These are phyloP conservation scores for Rubia tinctorum DNA, from an alignment of 305 asterid species.

Conservation along the genomic window DNA sequence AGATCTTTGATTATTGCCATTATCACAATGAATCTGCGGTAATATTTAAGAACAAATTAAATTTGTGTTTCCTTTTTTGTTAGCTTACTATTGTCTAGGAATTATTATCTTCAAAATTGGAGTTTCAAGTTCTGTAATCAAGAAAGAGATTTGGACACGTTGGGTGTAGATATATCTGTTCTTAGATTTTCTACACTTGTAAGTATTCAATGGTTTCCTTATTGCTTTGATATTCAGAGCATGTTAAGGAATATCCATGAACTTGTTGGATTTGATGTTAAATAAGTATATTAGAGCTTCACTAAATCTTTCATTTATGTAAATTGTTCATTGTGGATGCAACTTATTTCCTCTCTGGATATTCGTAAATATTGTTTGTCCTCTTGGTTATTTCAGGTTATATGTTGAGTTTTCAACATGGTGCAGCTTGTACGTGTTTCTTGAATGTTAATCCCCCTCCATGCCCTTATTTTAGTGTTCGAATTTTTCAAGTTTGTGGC, in stretches of 20 bases:
- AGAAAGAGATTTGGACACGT: neutral
- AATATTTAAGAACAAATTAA: neutral
- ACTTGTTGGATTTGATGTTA: constrained; percentile 66
- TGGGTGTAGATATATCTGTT: neutral
- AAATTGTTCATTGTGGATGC: neutral
- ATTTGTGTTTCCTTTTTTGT: neutral
- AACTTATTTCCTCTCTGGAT: neutral
- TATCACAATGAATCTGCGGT: constrained; percentile 92
- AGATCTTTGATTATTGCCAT: constrained; percentile 86
- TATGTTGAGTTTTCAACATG: constrained; percentile 89
- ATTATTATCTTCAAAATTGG: neutral
- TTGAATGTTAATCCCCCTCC: constrained; percentile 6
- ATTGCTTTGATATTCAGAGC: constrained; percentile 43
- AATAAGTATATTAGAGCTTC: constrained; percentile 53
- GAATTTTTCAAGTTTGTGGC: neutral
- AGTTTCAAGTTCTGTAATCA: neutral
- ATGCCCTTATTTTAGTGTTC: neutral
- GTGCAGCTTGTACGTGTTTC: constrained; percentile 78
- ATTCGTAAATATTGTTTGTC: neutral
- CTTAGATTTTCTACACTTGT: neutral
- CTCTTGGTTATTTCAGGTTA: constrained; percentile 53
- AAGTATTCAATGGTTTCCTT: constrained; percentile 7
- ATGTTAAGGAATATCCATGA: constrained; percentile 68
- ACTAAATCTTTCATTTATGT: constrained; percentile 2
- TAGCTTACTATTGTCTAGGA: neutral